These are phyloP conservation scores for Acer campestre DNA, from an alignment of 345 rosid genomes.

Conservation along the genomic window DNA sequence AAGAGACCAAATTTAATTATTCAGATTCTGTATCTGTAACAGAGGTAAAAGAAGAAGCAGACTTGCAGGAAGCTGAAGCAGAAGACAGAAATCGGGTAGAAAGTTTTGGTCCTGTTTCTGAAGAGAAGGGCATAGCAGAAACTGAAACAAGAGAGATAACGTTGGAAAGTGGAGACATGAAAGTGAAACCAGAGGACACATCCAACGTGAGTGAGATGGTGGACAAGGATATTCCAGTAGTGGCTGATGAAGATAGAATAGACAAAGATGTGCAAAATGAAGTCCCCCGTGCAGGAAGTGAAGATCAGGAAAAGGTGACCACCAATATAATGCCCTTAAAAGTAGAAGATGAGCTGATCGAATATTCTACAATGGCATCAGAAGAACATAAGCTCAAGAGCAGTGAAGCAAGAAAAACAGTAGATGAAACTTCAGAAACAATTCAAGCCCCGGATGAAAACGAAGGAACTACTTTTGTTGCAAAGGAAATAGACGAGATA, in stretches of 20 bases:
- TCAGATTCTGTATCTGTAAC: background rate
- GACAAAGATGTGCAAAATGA: slow-evolving; percentile 9
- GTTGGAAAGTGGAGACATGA: slow-evolving; percentile 1
- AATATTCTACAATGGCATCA: slow-evolving; percentile 17
- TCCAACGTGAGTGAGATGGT: slow-evolving; percentile 12
- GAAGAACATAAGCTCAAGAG: slow-evolving; percentile 17
- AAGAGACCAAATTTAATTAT: background rate
- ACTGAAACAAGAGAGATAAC: slow-evolving; percentile 12
- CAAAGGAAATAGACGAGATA: slow-evolving; percentile 7
- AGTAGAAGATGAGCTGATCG: slow-evolving; percentile 19
- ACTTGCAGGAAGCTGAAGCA: slow-evolving; percentile 13
- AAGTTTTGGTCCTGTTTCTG: slow-evolving; percentile 19
- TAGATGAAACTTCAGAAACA: slow-evolving; percentile 14
- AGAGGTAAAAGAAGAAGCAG: slow-evolving; percentile 23
- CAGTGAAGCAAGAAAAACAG: slow-evolving; percentile 21
- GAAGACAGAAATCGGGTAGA: slow-evolving; percentile 27
- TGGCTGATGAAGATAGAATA: slow-evolving; percentile 5
- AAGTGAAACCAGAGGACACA: slow-evolving; percentile 15
- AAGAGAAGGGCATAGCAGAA: slow-evolving; percentile 16
- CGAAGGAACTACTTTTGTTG: slow-evolving; percentile 15
- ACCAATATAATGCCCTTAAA: background rate
- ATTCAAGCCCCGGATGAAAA: slow-evolving; percentile 10
- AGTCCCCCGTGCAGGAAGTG: slow-evolving; percentile 9
- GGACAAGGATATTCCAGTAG: slow-evolving; percentile 11
- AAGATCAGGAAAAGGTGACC: slow-evolving; percentile 4